Evolutionary conservation across 2,329 filamentous ascomycete species (phyloP), one percentile per base, ranked within the genome.

Genomic region (Fusarium marasasianum): DNA sequence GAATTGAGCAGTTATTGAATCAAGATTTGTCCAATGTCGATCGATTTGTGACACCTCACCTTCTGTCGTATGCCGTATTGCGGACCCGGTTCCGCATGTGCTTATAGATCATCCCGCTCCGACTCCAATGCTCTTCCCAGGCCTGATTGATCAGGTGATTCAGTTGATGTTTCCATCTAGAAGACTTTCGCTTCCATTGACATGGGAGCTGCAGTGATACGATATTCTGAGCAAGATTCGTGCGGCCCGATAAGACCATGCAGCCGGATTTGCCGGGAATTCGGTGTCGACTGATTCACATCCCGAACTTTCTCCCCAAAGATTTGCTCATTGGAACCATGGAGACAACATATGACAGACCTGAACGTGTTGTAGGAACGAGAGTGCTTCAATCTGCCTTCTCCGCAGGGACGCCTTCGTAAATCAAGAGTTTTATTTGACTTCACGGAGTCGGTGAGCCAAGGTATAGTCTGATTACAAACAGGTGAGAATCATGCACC

Each of bases 161-260:
- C 5, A 14, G 4, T 11, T 13, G 4, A 24, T 26, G 5, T 24
- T 10, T 33, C 38, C 13, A 7, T 33, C n/a, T 44, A 18, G 2
- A 26, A 24, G 8, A 11, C 15, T 3, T 24, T 41, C 5, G 6
- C 4, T 31, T n/a, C n/a, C 24, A 31, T 29, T 43, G 2, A 17
- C 15, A 43, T 26, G n/a, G 6, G 10, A 37, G 6, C 14, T 1
- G 29, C 35, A 62, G 54, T 62, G 65, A 62, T 48, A 48, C 45
- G 63, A 61, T 26, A 18, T 22, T 4, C 18, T 13, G 2, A 41
- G 18, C 6, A 5, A 18, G 20, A 43, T 20, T 8, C 4, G 10
- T 18, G 24, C 54, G 63, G 65, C 45, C 63, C 54, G 65, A 68
- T 68, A 43, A 33, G 37, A 12, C 31, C 31, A 38, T 12, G n/a